Percentiles rank a stretch among this genome's conserved stretches.
Evolutionary conservation across 768 basidiomycete genomes (phyloP).

Genomic region (Leccinum rimulosum): DNA sequence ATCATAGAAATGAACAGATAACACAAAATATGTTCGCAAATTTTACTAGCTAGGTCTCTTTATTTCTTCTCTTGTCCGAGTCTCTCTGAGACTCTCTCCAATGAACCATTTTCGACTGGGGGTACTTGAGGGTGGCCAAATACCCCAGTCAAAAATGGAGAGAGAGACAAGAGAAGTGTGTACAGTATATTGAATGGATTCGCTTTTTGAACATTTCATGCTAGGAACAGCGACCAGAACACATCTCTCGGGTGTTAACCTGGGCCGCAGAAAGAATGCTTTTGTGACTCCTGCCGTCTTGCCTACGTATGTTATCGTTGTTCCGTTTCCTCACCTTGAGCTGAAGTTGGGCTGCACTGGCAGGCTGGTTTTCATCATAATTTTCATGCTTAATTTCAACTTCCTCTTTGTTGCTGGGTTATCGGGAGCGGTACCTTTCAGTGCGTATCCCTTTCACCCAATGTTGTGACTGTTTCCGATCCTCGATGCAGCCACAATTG

Average conservation of each 20-base stretch:
- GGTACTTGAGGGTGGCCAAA: too few species aligned
- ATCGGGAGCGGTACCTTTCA: slow-evolving; percentile 95
- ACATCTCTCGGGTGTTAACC: slow-evolving; percentile 69
- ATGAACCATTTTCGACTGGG: too few species aligned
- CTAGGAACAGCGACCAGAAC: slow-evolving; percentile 26
- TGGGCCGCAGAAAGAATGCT: slow-evolving; percentile 64
- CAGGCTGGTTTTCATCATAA: slow-evolving; percentile 77
- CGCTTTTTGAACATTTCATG: too few species aligned
- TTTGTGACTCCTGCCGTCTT: slow-evolving; percentile 87
- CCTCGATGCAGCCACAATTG: slow-evolving; percentile 61
- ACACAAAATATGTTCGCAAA: neutral
- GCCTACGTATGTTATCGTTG: slow-evolving; percentile 61
- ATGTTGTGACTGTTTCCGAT: neutral
- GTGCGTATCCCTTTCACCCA: slow-evolving; percentile 35
- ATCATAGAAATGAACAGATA: neutral
- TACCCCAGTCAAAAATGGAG: too few species aligned
- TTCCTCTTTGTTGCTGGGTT: slow-evolving; percentile 83
- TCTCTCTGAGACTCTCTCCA: too few species aligned
- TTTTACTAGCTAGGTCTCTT: neutral
- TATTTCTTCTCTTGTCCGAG: too few species aligned
- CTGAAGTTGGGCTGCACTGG: slow-evolving; percentile 10
- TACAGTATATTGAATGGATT: too few species aligned
- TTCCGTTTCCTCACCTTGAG: neutral
- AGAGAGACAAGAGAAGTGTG: too few species aligned
- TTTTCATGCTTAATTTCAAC: slow-evolving; percentile 82